phyloP scores from a whole-genome alignment of 2,329 filamentous ascomycete species.

The Dactylellina sp. region DNA sequence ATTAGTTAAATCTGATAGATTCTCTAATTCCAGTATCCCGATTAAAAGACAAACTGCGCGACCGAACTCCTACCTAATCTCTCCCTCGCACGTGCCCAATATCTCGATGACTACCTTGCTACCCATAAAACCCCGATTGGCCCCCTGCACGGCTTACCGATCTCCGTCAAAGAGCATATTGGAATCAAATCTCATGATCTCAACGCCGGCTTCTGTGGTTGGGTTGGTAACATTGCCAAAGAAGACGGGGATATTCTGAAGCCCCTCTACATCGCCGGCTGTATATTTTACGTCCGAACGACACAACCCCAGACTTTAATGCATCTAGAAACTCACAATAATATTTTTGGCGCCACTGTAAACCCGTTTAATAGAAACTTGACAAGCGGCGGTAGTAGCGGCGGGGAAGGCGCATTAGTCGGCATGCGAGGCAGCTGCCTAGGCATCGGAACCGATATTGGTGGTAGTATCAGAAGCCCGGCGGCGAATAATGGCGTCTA shows the following conservation, averaged over 20 bases:
- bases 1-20: too few species aligned
- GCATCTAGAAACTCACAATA: conserved; percentile 69
- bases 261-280: conserved; percentile 66
- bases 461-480: conserved; percentile 67
- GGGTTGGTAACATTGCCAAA: conserved; percentile 66
- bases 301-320: conserved; percentile 68
- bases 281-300: conserved; percentile 69
- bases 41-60: conserved; percentile 65
- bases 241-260: conserved; percentile 68
- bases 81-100: conserved; percentile 62
- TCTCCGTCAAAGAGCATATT: conserved; percentile 69
- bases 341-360: conserved; percentile 67
- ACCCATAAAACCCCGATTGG: conserved; percentile 62
- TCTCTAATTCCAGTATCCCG: not conserved
- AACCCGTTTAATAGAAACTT: conserved; percentile 69
- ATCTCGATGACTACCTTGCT: conserved; percentile 62
- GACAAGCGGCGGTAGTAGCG: conserved; percentile 69
- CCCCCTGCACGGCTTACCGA: conserved; percentile 67
- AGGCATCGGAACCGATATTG: conserved; percentile 70
- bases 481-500: conserved; percentile 67
- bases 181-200: conserved; percentile 67
- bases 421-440: conserved; percentile 68
- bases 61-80: conserved; percentile 64
- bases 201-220: conserved; percentile 68
- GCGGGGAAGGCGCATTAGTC: conserved; percentile 70